Evolutionary conservation across 768 basidiomycete genomes (phyloP).

Genomic region (Pulveroboletus sp.): DNA sequence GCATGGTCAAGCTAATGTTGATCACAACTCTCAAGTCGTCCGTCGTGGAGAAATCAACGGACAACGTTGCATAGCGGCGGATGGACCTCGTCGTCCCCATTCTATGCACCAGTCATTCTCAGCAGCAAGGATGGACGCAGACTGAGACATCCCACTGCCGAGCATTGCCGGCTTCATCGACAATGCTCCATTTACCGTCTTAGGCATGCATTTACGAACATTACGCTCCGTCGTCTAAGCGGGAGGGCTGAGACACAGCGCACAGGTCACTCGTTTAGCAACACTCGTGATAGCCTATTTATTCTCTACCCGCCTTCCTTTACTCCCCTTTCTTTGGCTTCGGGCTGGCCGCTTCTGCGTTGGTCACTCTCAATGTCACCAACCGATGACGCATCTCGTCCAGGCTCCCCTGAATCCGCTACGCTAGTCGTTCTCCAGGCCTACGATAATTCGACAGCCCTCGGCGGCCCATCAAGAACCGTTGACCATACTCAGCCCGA

Average conservation of each 20-base stretch:
- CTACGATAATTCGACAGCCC: slow-evolving; percentile 14
- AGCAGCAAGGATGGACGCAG: too few species aligned
- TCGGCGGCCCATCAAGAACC: background rate
- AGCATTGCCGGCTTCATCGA: background rate
- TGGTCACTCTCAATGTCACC: slow-evolving; percentile 10
- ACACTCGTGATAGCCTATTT: slow-evolving; percentile 8
- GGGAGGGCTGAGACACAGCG: slow-evolving; percentile 1
- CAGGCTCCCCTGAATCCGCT: slow-evolving; percentile 26
- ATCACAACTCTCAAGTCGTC: too few species aligned
- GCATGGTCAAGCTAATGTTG: too few species aligned
- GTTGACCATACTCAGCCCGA: background rate
- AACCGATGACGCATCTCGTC: slow-evolving; percentile 4
- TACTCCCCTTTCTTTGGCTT: slow-evolving; percentile 1
- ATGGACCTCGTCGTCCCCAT: too few species aligned
- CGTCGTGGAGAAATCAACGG: too few species aligned
- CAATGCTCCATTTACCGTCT: slow-evolving; percentile 12
- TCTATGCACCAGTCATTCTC: too few species aligned
- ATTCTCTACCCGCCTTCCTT: slow-evolving; percentile 16
- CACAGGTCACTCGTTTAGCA: background rate
- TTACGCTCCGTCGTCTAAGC: slow-evolving; percentile 17
- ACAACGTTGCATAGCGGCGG: too few species aligned
- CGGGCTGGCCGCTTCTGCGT: background rate
- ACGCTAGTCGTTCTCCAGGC: slow-evolving; percentile 26
- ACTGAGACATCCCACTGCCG: too few species aligned
- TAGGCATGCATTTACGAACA: slow-evolving; percentile 32